Conservation (phyloP, 2,329 filamentous ascomycete genomes). For the Aspergillus glaucus region DNA sequence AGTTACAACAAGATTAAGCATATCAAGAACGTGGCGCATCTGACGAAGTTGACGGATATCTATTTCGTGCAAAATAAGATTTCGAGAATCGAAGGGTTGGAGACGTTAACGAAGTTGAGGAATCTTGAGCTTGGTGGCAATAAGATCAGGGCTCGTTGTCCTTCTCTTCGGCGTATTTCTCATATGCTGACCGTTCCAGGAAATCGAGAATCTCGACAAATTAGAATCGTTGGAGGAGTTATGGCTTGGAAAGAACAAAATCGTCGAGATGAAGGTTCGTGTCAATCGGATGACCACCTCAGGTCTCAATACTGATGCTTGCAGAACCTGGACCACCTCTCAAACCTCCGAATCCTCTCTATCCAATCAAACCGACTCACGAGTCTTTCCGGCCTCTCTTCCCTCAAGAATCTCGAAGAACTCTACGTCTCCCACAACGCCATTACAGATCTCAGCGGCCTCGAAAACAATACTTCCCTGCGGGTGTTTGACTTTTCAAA, state of each 20-base stretch:
- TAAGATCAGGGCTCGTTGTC: constrained; percentile 59
- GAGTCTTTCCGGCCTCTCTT: constrained; percentile 67
- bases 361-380: constrained; percentile 93
- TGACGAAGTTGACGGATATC: constrained; percentile 72
- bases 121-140: constrained; percentile 92
- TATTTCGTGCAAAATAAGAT: constrained; percentile 97
- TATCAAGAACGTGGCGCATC: constrained; percentile 78
- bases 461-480: constrained; percentile 62
- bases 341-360: constrained; percentile 78
- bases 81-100: constrained; percentile 74
- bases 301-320: neutral
- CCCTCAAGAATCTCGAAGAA: constrained; percentile 73
- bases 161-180: neutral
- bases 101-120: constrained; percentile 64
- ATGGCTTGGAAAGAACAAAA: constrained; percentile 96
- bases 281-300: neutral
- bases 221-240: constrained; percentile 76
- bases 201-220: constrained; percentile 77
- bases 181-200: constrained; percentile 32
- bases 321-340: constrained; percentile 62
- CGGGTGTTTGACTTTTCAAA: constrained; percentile 82
- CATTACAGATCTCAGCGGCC: constrained; percentile 68
- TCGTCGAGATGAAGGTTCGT: constrained; percentile 65
- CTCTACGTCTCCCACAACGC: constrained; percentile 94
- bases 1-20: constrained; percentile 99